These are phyloP conservation scores for Trichoderma sp. DNA, from an alignment of 2,329 filamentous ascomycete species.

Conservation along the genomic window DNA sequence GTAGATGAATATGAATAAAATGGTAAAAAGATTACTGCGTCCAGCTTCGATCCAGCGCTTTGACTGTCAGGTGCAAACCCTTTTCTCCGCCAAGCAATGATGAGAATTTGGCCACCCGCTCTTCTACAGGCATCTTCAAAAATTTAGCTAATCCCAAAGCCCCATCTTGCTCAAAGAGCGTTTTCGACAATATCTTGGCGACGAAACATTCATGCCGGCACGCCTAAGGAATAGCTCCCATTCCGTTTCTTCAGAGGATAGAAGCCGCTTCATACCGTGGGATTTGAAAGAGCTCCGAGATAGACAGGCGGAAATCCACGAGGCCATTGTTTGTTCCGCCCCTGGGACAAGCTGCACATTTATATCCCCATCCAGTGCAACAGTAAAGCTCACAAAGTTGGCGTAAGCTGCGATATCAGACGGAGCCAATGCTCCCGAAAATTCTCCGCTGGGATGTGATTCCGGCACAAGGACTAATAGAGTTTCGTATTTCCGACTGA, in stretches of 20 bases:
- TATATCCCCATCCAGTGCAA: conserved; percentile 43
- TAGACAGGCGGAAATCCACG: conserved; percentile 58
- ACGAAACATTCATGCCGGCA: conserved; percentile 42
- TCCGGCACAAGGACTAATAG: conserved; percentile 70
- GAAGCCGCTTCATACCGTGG: conserved; percentile 35
- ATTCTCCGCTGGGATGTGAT: conserved; percentile 46
- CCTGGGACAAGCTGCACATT: conserved; percentile 52
- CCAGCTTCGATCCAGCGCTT: conserved; percentile 15
- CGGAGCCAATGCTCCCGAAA: conserved; percentile 39
- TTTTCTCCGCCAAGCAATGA: conserved; percentile 34
- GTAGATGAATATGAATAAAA: too few species aligned
- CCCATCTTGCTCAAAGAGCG: conserved; percentile 33
- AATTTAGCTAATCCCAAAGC: conserved; percentile 37
- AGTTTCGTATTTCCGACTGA: conserved; percentile 64
- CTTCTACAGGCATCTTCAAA: conserved; percentile 34
- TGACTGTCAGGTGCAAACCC: conserved; percentile 27
- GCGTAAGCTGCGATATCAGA: conserved; percentile 50
- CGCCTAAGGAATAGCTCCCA: conserved; percentile 43
- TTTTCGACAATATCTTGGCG: conserved; percentile 38
- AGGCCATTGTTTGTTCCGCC: conserved; percentile 50
- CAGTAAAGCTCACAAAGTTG: conserved; percentile 54
- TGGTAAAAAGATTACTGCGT: neutral
- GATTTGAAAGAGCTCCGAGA: conserved; percentile 44
- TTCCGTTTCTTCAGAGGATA: conserved; percentile 45
- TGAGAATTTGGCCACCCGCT: conserved; percentile 33